Conservation (phyloP, 768 basidiomycete genomes). For the Kwoniella sp. region DNA sequence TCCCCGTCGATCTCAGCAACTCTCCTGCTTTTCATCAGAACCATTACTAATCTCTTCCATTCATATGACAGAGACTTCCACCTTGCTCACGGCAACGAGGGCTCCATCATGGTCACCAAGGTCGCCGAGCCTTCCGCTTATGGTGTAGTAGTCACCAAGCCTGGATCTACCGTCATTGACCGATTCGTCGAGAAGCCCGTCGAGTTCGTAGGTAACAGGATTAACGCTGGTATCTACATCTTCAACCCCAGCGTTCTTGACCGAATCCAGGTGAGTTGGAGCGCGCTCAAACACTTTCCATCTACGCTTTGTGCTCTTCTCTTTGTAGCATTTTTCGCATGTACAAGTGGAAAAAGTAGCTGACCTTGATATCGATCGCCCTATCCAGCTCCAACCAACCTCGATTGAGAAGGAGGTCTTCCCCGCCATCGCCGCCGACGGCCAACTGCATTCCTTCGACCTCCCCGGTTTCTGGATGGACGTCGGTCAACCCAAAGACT, state of each 20-base stretch:
- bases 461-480: conserved; percentile 61
- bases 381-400: conserved; percentile 57
- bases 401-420: conserved; percentile 61
- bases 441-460: conserved; percentile 60
- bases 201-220: conserved; percentile 60
- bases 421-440: conserved; percentile 58
- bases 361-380: too few species aligned
- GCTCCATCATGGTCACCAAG: conserved; percentile 61
- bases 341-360: background rate
- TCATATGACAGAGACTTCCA: conserved; percentile 57
- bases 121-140: conserved; percentile 60
- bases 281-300: too few species aligned
- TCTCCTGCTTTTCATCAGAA: background rate
- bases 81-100: conserved; percentile 58
- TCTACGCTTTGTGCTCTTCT: too few species aligned
- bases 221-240: conserved; percentile 62
- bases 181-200: conserved; percentile 61
- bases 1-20: too few species aligned
- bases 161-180: conserved; percentile 58
- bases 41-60: conserved; percentile 2
- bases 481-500: conserved; percentile 60
- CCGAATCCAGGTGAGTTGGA: conserved; percentile 58
- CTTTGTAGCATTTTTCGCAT: too few species aligned
- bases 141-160: conserved; percentile 60
- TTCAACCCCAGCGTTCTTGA: conserved; percentile 60